These are phyloP conservation scores for Paraphaeosphaeria sporulosa DNA, from an alignment of 2,329 filamentous ascomycete genomes.

Conservation along the genomic window DNA sequence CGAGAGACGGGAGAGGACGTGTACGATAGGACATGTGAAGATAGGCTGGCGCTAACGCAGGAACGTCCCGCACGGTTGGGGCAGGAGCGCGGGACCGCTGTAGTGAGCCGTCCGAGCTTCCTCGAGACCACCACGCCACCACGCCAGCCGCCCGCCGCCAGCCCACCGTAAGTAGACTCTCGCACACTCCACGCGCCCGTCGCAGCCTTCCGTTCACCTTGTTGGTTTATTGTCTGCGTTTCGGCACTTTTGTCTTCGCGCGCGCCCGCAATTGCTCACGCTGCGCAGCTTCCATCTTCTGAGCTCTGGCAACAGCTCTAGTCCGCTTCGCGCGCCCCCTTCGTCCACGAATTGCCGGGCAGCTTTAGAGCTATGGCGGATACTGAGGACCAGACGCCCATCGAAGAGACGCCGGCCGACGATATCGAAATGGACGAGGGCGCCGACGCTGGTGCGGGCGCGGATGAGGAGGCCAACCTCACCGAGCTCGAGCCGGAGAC, in stretches of 20 bases:
- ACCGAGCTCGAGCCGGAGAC: conserved; percentile 54
- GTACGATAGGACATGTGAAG: too few relatives aligned
- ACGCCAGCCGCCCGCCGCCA: neutral
- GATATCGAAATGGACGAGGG: conserved; percentile 60
- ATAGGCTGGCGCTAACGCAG: neutral
- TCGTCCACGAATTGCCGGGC: neutral
- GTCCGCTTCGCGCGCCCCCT: neutral
- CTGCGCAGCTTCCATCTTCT: neutral
- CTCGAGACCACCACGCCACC: conserved; percentile 5
- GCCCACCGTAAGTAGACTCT: neutral
- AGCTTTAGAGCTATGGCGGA: conserved; percentile 36
- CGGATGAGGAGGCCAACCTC: conserved; percentile 45
- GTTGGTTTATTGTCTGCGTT: neutral
- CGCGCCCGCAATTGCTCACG: conserved; percentile 2
- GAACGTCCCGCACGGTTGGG: conserved; percentile 1
- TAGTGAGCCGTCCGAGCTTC: neutral
- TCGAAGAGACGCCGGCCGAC: conserved; percentile 42
- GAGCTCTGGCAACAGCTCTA: neutral
- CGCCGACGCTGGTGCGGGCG: conserved; percentile 19
- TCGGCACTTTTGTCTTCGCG: neutral
- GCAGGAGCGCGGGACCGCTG: too few relatives aligned
- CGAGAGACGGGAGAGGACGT: too few relatives aligned
- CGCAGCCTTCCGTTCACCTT: neutral
- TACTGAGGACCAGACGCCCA: conserved; percentile 35
- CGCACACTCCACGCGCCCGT: conserved; percentile 5